Conservation (phyloP, 306 rosid genomes). For the Comarum palustre region DNA sequence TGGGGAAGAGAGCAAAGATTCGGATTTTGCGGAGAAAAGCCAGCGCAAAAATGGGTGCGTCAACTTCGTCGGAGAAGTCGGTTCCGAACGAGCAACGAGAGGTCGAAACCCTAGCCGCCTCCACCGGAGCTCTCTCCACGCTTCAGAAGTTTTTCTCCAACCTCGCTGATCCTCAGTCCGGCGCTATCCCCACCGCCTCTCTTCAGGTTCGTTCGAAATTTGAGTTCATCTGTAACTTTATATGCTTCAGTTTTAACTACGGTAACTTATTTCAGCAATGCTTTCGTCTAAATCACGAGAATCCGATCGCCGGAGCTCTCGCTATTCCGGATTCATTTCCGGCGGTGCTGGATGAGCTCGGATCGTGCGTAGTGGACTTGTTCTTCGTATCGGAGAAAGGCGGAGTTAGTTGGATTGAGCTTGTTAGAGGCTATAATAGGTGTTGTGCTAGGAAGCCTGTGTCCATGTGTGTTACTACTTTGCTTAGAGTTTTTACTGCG, state of each 20-base stretch:
- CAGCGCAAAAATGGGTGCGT: conserved; percentile 60
- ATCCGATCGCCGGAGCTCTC: conserved; percentile 28
- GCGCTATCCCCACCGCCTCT: conserved; percentile 43
- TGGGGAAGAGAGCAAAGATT: not conserved
- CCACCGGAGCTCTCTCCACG: conserved; percentile 73
- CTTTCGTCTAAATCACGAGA: conserved; percentile 42
- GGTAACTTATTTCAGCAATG: conserved; percentile 49
- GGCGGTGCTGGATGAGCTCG: conserved; percentile 53
- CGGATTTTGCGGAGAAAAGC: conserved; percentile 14
- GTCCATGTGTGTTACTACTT: conserved; percentile 47
- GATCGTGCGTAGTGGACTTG: conserved; percentile 53
- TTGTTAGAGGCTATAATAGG: conserved; percentile 65
- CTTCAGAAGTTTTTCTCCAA: conserved; percentile 67
- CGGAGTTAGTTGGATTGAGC: conserved; percentile 69
- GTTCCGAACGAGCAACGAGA: conserved; percentile 56
- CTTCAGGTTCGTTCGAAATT: conserved; percentile 36
- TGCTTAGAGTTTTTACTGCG: conserved; percentile 48
- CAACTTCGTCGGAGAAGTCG: conserved; percentile 54
- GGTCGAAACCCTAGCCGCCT: conserved; percentile 59
- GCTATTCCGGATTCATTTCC: conserved; percentile 43
- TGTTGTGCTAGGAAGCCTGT: conserved; percentile 64
- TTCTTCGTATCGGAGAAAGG: conserved; percentile 52
- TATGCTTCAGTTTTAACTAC: not conserved
- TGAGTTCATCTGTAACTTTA: not conserved
- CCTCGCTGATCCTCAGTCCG: conserved; percentile 53